Conservation (phyloP, 2,329 filamentous ascomycete species). For the Pseudogymnoascus sp. region DNA sequence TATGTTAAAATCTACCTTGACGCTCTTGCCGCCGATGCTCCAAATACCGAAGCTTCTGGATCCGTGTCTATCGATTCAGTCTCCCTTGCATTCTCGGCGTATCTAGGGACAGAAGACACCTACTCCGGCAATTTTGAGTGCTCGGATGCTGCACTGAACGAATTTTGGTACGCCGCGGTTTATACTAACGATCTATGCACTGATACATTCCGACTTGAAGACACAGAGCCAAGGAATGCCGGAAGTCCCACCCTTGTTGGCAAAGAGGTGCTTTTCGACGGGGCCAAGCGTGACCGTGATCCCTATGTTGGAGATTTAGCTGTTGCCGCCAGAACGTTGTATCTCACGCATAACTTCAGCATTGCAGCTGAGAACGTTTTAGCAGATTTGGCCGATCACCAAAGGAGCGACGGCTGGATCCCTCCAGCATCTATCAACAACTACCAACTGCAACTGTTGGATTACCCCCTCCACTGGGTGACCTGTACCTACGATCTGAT, state of each 20-base stretch:
- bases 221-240: conserved; percentile 43
- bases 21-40: conserved; percentile 37
- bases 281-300: conserved; percentile 46
- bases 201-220: conserved; percentile 39
- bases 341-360: conserved; percentile 39
- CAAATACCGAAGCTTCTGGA: conserved; percentile 38
- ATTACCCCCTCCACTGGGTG: conserved; percentile 50
- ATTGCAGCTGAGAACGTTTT: conserved; percentile 41
- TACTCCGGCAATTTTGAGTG: conserved; percentile 48
- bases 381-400: conserved; percentile 43
- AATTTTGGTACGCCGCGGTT: conserved; percentile 48
- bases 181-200: conserved; percentile 47
- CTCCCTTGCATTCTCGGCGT: conserved; percentile 38
- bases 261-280: conserved; percentile 43
- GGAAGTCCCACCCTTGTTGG: conserved; percentile 37
- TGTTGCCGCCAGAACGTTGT: conserved; percentile 42
- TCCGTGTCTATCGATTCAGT: conserved; percentile 39
- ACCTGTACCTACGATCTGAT: conserved; percentile 42
- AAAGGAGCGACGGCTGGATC: conserved; percentile 46
- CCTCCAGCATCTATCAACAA: conserved; percentile 40
- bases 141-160: conserved; percentile 42
- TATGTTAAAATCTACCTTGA: conserved; percentile 45
- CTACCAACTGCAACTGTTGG: conserved; percentile 43
- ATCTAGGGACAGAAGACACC: conserved; percentile 41
- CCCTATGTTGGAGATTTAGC: conserved; percentile 48